Percentiles rank a stretch among this genome's conserved stretches.
phyloP scores from a whole-genome alignment of 805 yeast species.

The Clavispora fructus region DNA sequence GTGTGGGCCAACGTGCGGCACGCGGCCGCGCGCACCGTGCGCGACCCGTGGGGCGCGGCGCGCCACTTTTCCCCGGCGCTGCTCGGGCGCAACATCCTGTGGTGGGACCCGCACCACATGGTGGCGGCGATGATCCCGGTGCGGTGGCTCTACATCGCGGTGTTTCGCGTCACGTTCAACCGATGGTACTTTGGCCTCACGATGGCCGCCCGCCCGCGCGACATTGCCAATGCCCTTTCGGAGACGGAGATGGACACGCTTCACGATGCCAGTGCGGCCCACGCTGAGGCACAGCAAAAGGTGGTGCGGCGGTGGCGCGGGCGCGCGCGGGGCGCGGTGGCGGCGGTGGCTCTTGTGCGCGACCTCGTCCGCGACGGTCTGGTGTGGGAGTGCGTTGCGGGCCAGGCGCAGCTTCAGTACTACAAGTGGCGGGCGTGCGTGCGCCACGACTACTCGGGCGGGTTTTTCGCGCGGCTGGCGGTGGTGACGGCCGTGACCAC shows the following conservation, averaged over 20 bases:
- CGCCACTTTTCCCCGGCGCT: neutral
- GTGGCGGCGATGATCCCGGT: conserved; percentile 30
- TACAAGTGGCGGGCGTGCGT: conserved; percentile 27
- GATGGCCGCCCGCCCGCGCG: conserved; percentile 25
- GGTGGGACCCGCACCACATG: conserved; percentile 27
- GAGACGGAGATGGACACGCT: conserved; percentile 11
- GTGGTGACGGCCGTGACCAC: conserved; percentile 28
- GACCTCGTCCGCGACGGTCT: conserved; percentile 3
- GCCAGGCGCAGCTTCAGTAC: conserved; percentile 7
- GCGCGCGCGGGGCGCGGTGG: neutral
- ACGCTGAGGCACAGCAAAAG: conserved; percentile 5
- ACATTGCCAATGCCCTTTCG: conserved; percentile 24
- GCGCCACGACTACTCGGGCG: conserved; percentile 27
- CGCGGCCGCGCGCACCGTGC: neutral
- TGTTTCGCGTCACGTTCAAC: conserved; percentile 30
- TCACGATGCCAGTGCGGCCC: conserved; percentile 10
- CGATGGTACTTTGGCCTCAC: conserved; percentile 26
- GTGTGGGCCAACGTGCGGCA: conserved; percentile 10
- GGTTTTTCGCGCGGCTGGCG: conserved; percentile 19
- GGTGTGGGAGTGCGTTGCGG: neutral
- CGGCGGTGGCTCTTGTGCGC: neutral
- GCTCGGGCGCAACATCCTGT: conserved; percentile 20
- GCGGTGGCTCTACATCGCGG: conserved; percentile 33
- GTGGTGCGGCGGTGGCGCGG: neutral
- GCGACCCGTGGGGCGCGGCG: neutral